These are phyloP conservation scores for Wickerhamiella australiensis DNA, from an alignment of 805 yeast genomes.

Conservation along the genomic window DNA sequence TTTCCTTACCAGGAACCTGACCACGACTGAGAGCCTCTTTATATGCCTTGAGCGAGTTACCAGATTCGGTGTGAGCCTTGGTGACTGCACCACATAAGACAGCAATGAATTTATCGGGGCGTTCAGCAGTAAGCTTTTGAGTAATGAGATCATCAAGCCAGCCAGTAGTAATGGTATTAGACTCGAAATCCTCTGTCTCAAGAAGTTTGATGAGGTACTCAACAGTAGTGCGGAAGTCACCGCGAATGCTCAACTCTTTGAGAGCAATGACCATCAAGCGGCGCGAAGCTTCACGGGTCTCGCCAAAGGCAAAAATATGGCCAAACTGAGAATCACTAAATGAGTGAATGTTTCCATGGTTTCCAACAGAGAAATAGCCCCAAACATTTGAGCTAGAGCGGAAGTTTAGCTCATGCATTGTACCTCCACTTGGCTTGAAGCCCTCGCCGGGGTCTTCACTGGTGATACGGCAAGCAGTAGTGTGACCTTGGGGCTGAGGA, in stretches of 20 bases:
- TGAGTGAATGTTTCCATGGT: conserved; percentile 93
- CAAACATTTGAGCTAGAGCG: conserved; percentile 96
- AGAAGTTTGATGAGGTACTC: conserved; percentile 89
- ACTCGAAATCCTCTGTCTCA: conserved; percentile 94
- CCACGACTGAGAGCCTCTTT: conserved; percentile 78
- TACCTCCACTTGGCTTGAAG: conserved; percentile 96
- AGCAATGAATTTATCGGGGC: conserved; percentile 86
- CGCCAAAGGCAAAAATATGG: conserved; percentile 98
- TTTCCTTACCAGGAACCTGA: conserved; percentile 76
- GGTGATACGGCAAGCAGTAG: conserved; percentile 98
- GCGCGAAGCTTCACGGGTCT: conserved; percentile 93
- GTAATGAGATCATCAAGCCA: conserved; percentile 97
- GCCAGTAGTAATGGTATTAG: conserved; percentile 93
- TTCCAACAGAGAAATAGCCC: conserved; percentile 98
- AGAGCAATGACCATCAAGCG: conserved; percentile 98
- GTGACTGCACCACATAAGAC: conserved; percentile 96
- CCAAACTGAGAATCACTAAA: conserved; percentile 98
- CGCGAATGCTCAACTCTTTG: conserved; percentile 91
- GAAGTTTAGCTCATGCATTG: conserved; percentile 89
- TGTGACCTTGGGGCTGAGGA: conserved; percentile 95
- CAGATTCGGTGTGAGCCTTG: conserved; percentile 76
- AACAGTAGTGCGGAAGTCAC: conserved; percentile 97
- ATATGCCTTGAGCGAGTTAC: conserved; percentile 57
- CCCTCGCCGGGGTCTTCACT: conserved; percentile 99
- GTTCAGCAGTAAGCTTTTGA: conserved; percentile 87